Evolutionary conservation across 495 filamentous ascomycete genomes (phyloP).

Genomic region (Opeltia flavorubescens): DNA sequence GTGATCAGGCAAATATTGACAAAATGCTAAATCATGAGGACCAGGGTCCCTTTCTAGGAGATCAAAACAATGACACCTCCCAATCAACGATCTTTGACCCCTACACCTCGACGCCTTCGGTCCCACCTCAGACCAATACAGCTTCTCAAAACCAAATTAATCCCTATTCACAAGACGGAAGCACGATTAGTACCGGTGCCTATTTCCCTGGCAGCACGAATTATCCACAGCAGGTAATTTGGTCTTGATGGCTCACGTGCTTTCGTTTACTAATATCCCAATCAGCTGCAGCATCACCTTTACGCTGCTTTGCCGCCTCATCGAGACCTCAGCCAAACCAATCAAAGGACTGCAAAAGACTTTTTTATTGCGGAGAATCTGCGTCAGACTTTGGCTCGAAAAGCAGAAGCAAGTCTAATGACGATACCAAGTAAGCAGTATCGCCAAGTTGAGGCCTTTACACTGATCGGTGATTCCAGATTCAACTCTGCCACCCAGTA

Average conservation of each 20-base stretch:
- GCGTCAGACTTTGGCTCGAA: constrained; percentile 79
- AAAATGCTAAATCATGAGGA: not conserved
- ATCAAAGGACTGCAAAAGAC: constrained; percentile 74
- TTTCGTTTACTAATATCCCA: constrained; percentile 6
- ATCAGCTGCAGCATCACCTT: constrained; percentile 73
- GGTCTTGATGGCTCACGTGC: not conserved
- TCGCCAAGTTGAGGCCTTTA: not conserved
- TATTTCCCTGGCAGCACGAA: constrained; percentile 2
- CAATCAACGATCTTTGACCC: constrained; percentile 8
- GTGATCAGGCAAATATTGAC: not conserved
- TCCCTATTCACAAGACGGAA: constrained; percentile 14
- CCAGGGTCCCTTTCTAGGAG: not conserved
- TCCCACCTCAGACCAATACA: constrained; percentile 10
- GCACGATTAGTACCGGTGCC: constrained; percentile 1
- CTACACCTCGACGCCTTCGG: constrained; percentile 12
- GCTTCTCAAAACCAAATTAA: constrained; percentile 11
- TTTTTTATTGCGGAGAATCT: constrained; percentile 78
- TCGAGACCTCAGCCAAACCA: constrained; percentile 59
- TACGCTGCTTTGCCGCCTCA: constrained; percentile 81
- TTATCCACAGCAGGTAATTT: constrained; percentile 51
- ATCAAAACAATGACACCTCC: not conserved
- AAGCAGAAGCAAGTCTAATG: constrained; percentile 71
- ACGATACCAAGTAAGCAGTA: constrained; percentile 57
- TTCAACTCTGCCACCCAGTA: constrained; percentile 52
- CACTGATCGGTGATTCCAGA: constrained; percentile 21